A percentile compares a stretch with the other conserved stretches of the same genome.
phyloP scores from a whole-genome alignment of 2,329 filamentous ascomycete genomes.

The Aspergillus sp. region DNA sequence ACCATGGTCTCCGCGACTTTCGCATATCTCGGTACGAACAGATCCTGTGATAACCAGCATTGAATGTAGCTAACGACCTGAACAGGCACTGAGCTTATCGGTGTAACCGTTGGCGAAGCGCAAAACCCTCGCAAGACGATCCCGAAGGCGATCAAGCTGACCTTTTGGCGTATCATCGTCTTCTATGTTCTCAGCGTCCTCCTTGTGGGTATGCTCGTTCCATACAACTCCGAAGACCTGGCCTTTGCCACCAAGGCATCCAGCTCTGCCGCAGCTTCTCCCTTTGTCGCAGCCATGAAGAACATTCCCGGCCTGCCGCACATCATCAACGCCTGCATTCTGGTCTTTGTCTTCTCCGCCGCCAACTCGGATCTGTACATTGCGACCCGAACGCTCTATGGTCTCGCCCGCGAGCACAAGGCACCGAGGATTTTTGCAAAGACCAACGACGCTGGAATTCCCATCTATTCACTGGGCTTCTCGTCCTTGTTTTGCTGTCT shows the following conservation, averaged over 20 bases:
- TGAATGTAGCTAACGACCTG: neutral
- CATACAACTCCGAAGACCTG: slow-evolving; percentile 67
- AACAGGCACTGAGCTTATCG: slow-evolving; percentile 74
- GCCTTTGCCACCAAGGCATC: slow-evolving; percentile 53
- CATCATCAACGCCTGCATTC: slow-evolving; percentile 72
- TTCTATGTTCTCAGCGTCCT: slow-evolving; percentile 78
- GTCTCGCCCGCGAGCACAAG: slow-evolving; percentile 69
- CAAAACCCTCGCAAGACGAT: slow-evolving; percentile 78
- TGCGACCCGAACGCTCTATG: slow-evolving; percentile 72
- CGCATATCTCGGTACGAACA: slow-evolving; percentile 56
- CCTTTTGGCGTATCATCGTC: slow-evolving; percentile 79
- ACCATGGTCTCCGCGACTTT: slow-evolving; percentile 77
- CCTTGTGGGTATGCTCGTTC: slow-evolving; percentile 75
- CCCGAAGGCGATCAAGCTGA: slow-evolving; percentile 76
- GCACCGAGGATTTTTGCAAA: slow-evolving; percentile 69
- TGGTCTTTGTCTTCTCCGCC: slow-evolving; percentile 75
- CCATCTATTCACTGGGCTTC: slow-evolving; percentile 66
- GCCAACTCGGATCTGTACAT: slow-evolving; percentile 68
- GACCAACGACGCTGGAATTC: slow-evolving; percentile 58
- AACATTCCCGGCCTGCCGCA: slow-evolving; percentile 65
- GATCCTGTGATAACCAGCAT: neutral
- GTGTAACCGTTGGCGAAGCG: slow-evolving; percentile 77
- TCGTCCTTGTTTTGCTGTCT: slow-evolving; percentile 67
- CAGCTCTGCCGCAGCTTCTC: slow-evolving; percentile 63
- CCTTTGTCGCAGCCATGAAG: slow-evolving; percentile 73